A percentile compares a stretch with the other conserved stretches of the same genome.
Conservation (phyloP, 2,329 filamentous ascomycete species). For the Tolypocladium cylindrosporum region DNA sequence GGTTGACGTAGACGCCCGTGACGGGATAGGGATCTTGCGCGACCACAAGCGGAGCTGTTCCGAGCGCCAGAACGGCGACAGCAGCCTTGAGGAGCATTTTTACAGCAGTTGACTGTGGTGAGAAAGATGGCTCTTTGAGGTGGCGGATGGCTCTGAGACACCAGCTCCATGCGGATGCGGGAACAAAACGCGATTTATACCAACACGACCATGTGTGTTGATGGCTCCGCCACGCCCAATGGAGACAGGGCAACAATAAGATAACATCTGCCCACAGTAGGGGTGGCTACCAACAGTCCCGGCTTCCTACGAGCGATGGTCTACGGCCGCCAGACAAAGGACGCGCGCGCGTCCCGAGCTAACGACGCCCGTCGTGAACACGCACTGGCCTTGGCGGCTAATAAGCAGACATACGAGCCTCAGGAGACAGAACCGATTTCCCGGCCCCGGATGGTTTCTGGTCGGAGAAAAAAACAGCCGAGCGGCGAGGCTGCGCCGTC, state of each 20-base stretch:
- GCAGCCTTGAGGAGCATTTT: conserved; percentile 3
- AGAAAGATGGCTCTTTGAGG: background rate
- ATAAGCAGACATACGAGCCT: background rate
- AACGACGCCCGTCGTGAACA: background rate
- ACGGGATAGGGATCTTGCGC: conserved; percentile 1
- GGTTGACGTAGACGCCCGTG: background rate
- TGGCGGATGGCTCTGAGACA: background rate
- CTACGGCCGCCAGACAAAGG: background rate
- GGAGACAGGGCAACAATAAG: background rate
- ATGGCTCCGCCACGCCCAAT: background rate
- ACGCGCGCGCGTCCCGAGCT: background rate
- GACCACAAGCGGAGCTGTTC: background rate
- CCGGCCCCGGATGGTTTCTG: background rate
- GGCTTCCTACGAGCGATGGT: background rate
- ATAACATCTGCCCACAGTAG: background rate
- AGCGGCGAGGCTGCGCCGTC: background rate
- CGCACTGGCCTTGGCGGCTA: background rate
- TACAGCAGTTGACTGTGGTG: background rate
- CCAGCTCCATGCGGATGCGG: background rate
- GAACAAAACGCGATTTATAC: background rate
- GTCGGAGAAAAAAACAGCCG: background rate
- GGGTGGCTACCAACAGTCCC: background rate
- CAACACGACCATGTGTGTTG: background rate
- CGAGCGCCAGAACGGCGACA: conserved; percentile 2
- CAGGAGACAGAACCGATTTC: background rate